Base-by-base conservation (phyloP, 2,329 filamentous ascomycete species). In the Cladobotryum protrusum region DNA sequence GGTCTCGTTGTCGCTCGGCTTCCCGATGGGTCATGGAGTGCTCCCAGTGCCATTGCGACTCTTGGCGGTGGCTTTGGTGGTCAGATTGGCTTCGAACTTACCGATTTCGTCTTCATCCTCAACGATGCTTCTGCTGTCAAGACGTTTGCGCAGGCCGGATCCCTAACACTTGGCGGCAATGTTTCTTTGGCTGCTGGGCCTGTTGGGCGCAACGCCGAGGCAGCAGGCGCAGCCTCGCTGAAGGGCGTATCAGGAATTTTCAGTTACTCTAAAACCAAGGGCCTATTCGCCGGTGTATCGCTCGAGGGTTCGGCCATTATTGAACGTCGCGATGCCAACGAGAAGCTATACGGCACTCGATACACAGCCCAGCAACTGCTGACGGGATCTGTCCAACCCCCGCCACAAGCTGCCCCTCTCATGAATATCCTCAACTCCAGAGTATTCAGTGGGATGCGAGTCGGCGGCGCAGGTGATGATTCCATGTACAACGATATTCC, bases 251-350 rank as follows among this genome's bases (percentile, higher is more conserved):
- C 91, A 0, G 93, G 89, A 47, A 85, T 99, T 45, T 99, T 99
- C 75, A 89, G 88, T 62, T 99, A 99, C 76, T 93, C 87, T 67
- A 97, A 96, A 73, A 99, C 93, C 12, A 97, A 96, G 74, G 93
- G 93, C 17, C 74, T 99, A 32, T 99, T 99, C 61, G 93, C 93
- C 5, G 93, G 93, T 64, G 91, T 99, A 43, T 95, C 88, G 59
- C 74, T 99, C 57, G 93, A 99, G 68, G 93, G 93, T 18, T 92
- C 87, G 54, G 90, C 88, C 47, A 85, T 99, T 57, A 88, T 97
- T 56, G 93, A 99, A 73, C 83, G 93, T 56, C 86, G 90, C 71
- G 93, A 99, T 69, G 93, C 93, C 59, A 99, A 99, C 65, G 87
- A 96, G 72, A 96, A 95, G 72, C 79, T 99, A 54, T 99, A 99